phyloP scores from a whole-genome alignment of 2,329 filamentous ascomycete species.

The Hirsutella thompsonii region DNA sequence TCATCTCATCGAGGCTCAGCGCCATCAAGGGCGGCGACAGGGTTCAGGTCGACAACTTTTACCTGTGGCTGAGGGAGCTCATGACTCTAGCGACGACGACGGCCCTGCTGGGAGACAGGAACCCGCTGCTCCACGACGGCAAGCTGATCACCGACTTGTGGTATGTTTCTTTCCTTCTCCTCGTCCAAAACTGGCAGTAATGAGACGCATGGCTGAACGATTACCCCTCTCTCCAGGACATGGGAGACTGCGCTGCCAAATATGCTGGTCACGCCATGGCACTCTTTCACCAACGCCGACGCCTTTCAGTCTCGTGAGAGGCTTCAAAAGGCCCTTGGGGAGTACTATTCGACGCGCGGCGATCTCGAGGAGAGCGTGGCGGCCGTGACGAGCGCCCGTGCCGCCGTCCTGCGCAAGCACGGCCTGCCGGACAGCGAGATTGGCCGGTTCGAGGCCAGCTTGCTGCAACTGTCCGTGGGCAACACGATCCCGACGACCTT shows the following conservation, averaged over 20 bases:
- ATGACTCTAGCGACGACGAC: constrained; percentile 23
- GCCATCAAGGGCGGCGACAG: constrained; percentile 3
- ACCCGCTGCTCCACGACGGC: constrained; percentile 17
- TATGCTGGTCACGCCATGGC: constrained; percentile 16
- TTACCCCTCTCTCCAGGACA: background rate
- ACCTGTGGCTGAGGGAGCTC: constrained; percentile 21
- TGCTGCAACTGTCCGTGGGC: constrained; percentile 16
- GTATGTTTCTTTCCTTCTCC: constrained; percentile 12
- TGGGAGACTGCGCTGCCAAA: constrained; percentile 15
- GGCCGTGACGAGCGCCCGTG: constrained; percentile 14
- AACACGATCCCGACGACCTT: constrained; percentile 24
- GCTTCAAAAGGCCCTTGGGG: constrained; percentile 11
- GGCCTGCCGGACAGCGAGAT: constrained; percentile 15
- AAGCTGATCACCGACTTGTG: constrained; percentile 24
- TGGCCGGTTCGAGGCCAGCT: constrained; percentile 15
- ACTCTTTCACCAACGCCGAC: constrained; percentile 10
- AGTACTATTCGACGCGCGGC: constrained; percentile 15
- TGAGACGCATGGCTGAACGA: background rate
- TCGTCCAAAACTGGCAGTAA: too few species aligned
- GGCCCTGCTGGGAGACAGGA: constrained; percentile 28
- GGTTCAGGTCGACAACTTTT: constrained; percentile 8
- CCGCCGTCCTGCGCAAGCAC: constrained; percentile 12
- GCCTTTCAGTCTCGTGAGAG: constrained; percentile 10
- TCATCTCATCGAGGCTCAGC: constrained; percentile 18
- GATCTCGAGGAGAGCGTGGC: constrained; percentile 15